Percentiles rank a stretch among this genome's conserved stretches.
Conservation (phyloP, 176 grass and related monocot species). For the Musa troglodytarum region DNA sequence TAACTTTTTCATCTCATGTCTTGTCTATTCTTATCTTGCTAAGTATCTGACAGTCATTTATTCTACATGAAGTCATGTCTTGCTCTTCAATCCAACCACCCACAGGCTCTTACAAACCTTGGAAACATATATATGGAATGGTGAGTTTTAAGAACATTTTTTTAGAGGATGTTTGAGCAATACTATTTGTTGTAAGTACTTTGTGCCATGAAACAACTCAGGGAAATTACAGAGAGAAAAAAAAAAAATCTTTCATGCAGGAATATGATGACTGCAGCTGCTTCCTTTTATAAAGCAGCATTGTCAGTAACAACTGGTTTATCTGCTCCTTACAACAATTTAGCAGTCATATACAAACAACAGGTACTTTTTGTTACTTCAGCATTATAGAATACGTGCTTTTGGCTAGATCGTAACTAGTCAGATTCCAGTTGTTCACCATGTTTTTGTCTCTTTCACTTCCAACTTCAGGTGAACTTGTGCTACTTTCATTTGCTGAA, state of each 20-base stretch:
- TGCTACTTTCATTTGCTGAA: too few relatives aligned
- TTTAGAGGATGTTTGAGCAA: not conserved
- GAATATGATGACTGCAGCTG: constrained; percentile 51
- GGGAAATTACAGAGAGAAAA: not conserved
- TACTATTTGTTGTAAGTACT: not conserved
- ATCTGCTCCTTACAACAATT: constrained; percentile 80
- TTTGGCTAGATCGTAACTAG: too few relatives aligned
- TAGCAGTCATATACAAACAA: constrained; percentile 89
- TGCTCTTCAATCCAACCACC: constrained; percentile 67
- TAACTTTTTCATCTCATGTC: constrained; percentile 9
- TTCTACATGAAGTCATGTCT: constrained; percentile 56
- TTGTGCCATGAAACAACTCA: not conserved
- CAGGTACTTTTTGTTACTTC: constrained; percentile 31
- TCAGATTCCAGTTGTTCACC: too few relatives aligned
- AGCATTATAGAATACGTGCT: not conserved
- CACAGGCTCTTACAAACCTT: constrained; percentile 83
- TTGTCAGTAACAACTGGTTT: constrained; percentile 68
- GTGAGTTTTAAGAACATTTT: constrained; percentile 23
- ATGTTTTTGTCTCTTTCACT: constrained; percentile 13
- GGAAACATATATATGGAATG: constrained; percentile 94
- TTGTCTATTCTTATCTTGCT: not conserved
- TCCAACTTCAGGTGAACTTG: too few relatives aligned
- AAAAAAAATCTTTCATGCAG: constrained; percentile 32
- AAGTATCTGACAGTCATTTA: constrained; percentile 2
- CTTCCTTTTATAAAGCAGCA: constrained; percentile 77